Evolutionary conservation across 768 basidiomycete genomes (phyloP).

Genomic region (Phaeotremella skinneri): DNA sequence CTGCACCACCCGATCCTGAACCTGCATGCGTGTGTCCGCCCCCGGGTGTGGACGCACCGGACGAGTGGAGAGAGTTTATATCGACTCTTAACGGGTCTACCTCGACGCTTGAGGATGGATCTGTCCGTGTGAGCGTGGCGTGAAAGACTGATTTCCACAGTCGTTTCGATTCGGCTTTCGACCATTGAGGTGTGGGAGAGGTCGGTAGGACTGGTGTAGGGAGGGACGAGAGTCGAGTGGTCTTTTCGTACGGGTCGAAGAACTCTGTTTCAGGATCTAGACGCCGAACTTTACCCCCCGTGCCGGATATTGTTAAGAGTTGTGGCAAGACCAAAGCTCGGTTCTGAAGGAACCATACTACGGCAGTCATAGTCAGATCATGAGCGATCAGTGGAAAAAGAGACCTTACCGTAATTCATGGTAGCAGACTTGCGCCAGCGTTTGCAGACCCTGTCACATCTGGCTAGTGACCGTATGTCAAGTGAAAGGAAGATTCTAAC

Average conservation of each 20-base stretch:
- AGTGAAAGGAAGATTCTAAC: slow-evolving; percentile 72
- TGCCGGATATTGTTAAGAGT: slow-evolving; percentile 65
- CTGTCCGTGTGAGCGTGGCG: slow-evolving; percentile 38
- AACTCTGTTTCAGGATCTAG: slow-evolving; percentile 31
- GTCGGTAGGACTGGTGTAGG: slow-evolving; percentile 41
- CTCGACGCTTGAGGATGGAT: slow-evolving; percentile 37
- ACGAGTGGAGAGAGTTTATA: slow-evolving; percentile 32
- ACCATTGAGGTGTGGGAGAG: slow-evolving; percentile 64
- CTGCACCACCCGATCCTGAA: slow-evolving; percentile 36
- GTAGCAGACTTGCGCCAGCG: slow-evolving; percentile 89
- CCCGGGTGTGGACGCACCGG: slow-evolving; percentile 33
- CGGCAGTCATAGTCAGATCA: slow-evolving; percentile 3
- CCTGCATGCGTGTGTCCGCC: slow-evolving; percentile 36
- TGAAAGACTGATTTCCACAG: slow-evolving; percentile 65
- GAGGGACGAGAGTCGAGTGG: slow-evolving; percentile 41
- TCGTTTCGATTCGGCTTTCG: slow-evolving; percentile 88
- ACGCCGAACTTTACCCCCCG: slow-evolving; percentile 33
- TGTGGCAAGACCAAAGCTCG: slow-evolving; percentile 83
- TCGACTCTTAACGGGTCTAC: slow-evolving; percentile 36
- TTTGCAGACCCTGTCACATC: slow-evolving; percentile 74
- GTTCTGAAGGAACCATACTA: slow-evolving; percentile 94
- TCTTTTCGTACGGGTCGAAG: slow-evolving; percentile 51
- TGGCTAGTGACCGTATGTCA: slow-evolving; percentile 64
- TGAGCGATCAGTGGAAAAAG: neutral
- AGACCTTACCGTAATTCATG: slow-evolving; percentile 73